phyloP scores from a whole-genome alignment of 768 basidiomycete genomes.

The Trametes villosa region DNA sequence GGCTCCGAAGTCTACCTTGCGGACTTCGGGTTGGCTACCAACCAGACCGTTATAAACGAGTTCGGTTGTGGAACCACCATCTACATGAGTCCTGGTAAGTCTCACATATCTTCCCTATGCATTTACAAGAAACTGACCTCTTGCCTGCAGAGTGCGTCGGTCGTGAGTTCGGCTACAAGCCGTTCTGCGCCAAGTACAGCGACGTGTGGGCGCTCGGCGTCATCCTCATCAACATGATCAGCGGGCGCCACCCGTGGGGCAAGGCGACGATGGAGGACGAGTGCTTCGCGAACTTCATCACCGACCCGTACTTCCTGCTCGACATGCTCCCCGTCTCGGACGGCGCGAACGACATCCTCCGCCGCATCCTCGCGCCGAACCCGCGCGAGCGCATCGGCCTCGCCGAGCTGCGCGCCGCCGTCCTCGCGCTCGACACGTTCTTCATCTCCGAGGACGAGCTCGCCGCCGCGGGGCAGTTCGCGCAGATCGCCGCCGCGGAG shows the following conservation, averaged over 20 bases:
- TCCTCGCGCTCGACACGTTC: conserved; percentile 63
- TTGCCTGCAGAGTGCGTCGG: conserved; percentile 37
- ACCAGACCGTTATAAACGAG: conserved; percentile 20
- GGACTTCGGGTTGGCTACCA: conserved; percentile 45
- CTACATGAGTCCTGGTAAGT: conserved; percentile 33
- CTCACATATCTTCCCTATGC: background rate
- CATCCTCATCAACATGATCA: conserved; percentile 83
- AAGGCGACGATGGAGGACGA: conserved; percentile 52
- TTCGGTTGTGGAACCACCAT: conserved; percentile 28
- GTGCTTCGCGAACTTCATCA: conserved; percentile 50
- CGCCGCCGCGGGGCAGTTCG: conserved; percentile 32
- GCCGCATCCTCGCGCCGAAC: conserved; percentile 64
- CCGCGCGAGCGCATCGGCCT: conserved; percentile 65
- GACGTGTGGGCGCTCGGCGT: conserved; percentile 80
- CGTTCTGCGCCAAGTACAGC: conserved; percentile 63
- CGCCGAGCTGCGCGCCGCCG: conserved; percentile 56
- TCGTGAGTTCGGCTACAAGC: conserved; percentile 45
- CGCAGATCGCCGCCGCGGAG: conserved; percentile 29
- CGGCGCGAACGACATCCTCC: conserved; percentile 50
- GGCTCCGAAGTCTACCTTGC: conserved; percentile 47
- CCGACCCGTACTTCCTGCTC: conserved; percentile 60
- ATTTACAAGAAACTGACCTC: background rate
- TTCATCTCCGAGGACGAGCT: conserved; percentile 58
- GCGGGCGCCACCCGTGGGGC: conserved; percentile 60
- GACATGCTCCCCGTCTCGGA: conserved; percentile 54